These are phyloP conservation scores for Elsinoe fawcettii DNA, from an alignment of 2,329 filamentous ascomycete genomes.

Conservation along the genomic window DNA sequence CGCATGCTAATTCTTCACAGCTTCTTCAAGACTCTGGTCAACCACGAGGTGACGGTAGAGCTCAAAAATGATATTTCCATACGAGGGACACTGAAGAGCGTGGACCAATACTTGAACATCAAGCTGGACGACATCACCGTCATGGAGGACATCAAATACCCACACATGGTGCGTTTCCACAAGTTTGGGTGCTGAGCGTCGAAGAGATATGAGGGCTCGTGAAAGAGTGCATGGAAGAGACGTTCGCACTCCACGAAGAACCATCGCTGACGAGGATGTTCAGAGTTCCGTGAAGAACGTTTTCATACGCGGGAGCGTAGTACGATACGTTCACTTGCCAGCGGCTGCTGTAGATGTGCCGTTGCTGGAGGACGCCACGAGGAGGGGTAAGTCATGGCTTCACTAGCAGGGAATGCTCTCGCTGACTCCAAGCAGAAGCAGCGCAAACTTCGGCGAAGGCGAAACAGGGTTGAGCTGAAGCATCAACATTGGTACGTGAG, in stretches of 20 bases:
- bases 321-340: constrained; percentile 85
- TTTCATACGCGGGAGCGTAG: constrained; percentile 88
- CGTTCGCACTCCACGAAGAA: too few species aligned
- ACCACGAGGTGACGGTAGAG: constrained; percentile 94
- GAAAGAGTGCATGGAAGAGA: too few species aligned
- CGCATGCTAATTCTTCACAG: constrained; percentile 37
- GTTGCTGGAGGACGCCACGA: constrained; percentile 81
- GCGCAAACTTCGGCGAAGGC: constrained; percentile 30
- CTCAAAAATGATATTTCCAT: constrained; percentile 99
- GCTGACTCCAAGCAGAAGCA: constrained; percentile 21
- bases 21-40: constrained; percentile 98
- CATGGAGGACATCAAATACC: constrained; percentile 87
- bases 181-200: background rate
- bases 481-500: too few species aligned
- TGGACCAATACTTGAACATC: constrained; percentile 98
- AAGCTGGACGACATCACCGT: constrained; percentile 95
- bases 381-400: constrained; percentile 55
- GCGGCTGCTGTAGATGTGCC: constrained; percentile 75
- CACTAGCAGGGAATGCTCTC: background rate
- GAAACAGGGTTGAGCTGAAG: constrained; percentile 24
- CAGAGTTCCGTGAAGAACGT: constrained; percentile 84
- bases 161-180: constrained; percentile 62
- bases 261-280: constrained; percentile 1
- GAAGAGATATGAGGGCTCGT: too few species aligned
- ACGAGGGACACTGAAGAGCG: constrained; percentile 87